Evolutionary conservation across 331 rosid genomes (phyloP).

Genomic region (Erythrophleum ivorense): DNA sequence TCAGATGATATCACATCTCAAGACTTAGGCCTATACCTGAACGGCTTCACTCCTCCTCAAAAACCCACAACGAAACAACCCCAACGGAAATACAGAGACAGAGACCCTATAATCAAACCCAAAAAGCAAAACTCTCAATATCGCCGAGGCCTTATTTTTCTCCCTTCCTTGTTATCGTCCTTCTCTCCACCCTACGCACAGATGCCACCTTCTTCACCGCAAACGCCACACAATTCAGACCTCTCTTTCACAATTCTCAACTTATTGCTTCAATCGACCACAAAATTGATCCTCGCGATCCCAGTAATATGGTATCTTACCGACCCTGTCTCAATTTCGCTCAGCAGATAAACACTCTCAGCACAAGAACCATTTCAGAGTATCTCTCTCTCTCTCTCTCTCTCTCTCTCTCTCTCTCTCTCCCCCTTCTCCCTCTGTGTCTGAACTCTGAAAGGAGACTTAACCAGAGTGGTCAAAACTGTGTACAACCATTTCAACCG

Average conservation of each 20-base stretch:
- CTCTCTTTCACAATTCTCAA: conserved; percentile 16
- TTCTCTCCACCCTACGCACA: neutral
- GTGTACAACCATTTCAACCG: conserved; percentile 66
- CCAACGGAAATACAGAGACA: neutral
- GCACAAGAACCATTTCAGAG: conserved; percentile 33
- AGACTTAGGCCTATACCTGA: neutral
- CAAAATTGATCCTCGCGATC: conserved; percentile 25
- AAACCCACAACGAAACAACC: conserved; percentile 1
- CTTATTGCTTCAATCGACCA: neutral
- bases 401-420: too few relatives aligned
- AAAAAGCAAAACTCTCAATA: neutral
- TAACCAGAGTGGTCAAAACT: conserved; percentile 67
- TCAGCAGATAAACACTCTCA: conserved; percentile 45
- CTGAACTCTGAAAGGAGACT: conserved; percentile 39
- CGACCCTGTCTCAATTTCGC: neutral
- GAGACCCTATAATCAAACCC: conserved; percentile 12
- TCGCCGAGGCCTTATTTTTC: neutral
- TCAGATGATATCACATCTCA: conserved; percentile 33
- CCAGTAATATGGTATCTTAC: neutral
- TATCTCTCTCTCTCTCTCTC: conserved; percentile 36
- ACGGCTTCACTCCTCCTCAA: neutral
- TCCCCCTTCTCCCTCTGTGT: conserved; percentile 30
- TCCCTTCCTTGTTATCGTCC: conserved; percentile 24
- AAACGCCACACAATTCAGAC: conserved; percentile 25
- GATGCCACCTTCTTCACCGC: conserved; percentile 10